Evolutionary conservation across 768 basidiomycete genomes (phyloP), one percentile per base, ranked within the genome.

Genomic region (Boletus rex-veris): DNA sequence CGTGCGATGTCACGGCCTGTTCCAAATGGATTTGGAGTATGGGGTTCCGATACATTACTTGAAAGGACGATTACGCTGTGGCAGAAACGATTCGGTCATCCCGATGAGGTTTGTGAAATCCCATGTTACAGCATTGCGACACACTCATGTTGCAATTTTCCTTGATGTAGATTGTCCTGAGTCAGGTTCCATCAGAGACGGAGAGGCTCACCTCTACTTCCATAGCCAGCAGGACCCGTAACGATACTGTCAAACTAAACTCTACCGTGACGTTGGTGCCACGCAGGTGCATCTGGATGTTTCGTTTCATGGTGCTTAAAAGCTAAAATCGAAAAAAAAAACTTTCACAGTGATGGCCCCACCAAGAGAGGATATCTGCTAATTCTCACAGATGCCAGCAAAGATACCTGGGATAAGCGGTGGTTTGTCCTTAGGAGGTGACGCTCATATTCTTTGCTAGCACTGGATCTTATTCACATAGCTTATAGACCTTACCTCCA

Each of bases 381-480:
- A 74, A 79, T 95, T 57, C 78, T 98, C 60, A 81, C 78, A 26
- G 86, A 98, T 67, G 90, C 94, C 11, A 82, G 80, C 40, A 83
- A 82, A 63, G 83, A 92, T 64, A 69, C 74, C 30, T 99, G 97
- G 97, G 82, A 83, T 62, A 83, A 80, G 65, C 76, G 85, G 51
- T 94, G 89, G 85, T 93, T 94, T 67, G 89, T 94, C 15, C 77
- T 98, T 10, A 82, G 85, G 67, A 82, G 93, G 94, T 93, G 61
- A 57, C 63, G 42, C 47, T 38, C 10, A 28, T 26, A 36, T 53
- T 50, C 21, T 35, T 21, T 50, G 38, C 14, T 37, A 30, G 19
- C 2, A 21, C 12, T 16, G 18, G 31, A 54, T 16, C 47, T 50
- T 47, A 18, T 52, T 53, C 35, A 58, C 21, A 49, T 45, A n/a